These are phyloP conservation scores for Magnolia sinica DNA, from an alignment of 164 flowering plant genomes.

Conservation along the genomic window DNA sequence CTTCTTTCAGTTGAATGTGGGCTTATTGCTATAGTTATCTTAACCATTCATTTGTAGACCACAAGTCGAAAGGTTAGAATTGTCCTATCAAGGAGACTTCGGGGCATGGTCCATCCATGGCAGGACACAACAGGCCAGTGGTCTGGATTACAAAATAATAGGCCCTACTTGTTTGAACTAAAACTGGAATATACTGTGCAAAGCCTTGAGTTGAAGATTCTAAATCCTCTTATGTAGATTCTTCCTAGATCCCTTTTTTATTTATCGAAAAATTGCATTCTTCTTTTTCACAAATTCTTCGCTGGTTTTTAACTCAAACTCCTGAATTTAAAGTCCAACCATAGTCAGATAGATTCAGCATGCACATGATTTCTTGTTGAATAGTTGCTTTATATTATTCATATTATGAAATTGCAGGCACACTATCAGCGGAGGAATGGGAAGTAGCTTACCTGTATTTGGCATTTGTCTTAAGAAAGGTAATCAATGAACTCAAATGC, in stretches of 20 bases:
- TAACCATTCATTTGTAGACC: background rate
- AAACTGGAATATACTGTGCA: background rate
- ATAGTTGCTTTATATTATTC: no score
- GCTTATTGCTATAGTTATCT: background rate
- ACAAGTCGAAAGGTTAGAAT: no score
- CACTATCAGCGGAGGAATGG: conserved; percentile 92
- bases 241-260: background rate
- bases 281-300: background rate
- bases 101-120: background rate
- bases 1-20: background rate
- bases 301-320: background rate
- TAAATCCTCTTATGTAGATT: background rate
- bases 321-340: background rate
- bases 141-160: background rate
- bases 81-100: background rate
- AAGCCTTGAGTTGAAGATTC: background rate
- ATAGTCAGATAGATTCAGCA: background rate
- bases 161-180: background rate
- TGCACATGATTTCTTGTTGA: background rate
- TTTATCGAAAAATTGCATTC: background rate
- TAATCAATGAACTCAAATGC: conserved; percentile 12
- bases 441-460: conserved; percentile 86
- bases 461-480: conserved; percentile 89
- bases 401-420: conserved; percentile 42
- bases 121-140: background rate